Evolutionary conservation across 2,329 filamentous ascomycete genomes (phyloP).

Genomic region (Ascochyta viciae-villosae): DNA sequence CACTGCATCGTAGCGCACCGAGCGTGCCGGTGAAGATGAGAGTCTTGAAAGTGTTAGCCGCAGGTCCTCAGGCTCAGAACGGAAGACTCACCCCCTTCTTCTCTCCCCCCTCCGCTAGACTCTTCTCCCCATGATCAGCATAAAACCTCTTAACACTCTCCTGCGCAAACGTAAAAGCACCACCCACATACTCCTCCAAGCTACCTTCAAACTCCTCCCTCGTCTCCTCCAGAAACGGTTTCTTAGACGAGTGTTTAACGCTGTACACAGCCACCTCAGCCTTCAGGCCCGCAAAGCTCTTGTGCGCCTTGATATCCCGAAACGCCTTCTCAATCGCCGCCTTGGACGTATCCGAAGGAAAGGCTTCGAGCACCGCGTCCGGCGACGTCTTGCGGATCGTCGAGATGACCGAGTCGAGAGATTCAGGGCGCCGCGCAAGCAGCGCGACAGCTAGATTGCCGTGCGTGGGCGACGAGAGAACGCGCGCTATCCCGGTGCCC

Average conservation of each 20-base stretch:
- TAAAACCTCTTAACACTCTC: slow-evolving; percentile 61
- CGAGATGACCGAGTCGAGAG: slow-evolving; percentile 53
- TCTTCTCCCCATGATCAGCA: slow-evolving; percentile 58
- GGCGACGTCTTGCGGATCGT: slow-evolving; percentile 52
- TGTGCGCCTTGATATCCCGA: slow-evolving; percentile 56
- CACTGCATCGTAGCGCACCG: slow-evolving; percentile 61
- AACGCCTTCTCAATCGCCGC: slow-evolving; percentile 58
- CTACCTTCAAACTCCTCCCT: slow-evolving; percentile 54
- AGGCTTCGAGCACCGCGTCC: slow-evolving; percentile 58
- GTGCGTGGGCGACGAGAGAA: slow-evolving; percentile 58
- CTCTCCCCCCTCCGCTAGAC: slow-evolving; percentile 53
- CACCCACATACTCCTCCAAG: slow-evolving; percentile 61
- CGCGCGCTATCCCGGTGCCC: slow-evolving; percentile 63
- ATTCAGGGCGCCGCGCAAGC: slow-evolving; percentile 58
- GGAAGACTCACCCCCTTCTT: slow-evolving; percentile 58
- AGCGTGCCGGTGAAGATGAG: slow-evolving; percentile 65
- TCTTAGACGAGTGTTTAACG: slow-evolving; percentile 63
- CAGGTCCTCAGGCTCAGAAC: background rate
- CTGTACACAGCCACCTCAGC: slow-evolving; percentile 62
- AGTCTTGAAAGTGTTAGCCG: slow-evolving; percentile 39
- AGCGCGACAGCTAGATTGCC: slow-evolving; percentile 65
- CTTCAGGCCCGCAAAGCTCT: slow-evolving; percentile 58
- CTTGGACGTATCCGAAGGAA: slow-evolving; percentile 60
- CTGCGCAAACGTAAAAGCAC: slow-evolving; percentile 64
- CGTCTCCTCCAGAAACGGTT: slow-evolving; percentile 63